Conservation (phyloP, 306 rosid species). For the Acacia confusa region DNA sequence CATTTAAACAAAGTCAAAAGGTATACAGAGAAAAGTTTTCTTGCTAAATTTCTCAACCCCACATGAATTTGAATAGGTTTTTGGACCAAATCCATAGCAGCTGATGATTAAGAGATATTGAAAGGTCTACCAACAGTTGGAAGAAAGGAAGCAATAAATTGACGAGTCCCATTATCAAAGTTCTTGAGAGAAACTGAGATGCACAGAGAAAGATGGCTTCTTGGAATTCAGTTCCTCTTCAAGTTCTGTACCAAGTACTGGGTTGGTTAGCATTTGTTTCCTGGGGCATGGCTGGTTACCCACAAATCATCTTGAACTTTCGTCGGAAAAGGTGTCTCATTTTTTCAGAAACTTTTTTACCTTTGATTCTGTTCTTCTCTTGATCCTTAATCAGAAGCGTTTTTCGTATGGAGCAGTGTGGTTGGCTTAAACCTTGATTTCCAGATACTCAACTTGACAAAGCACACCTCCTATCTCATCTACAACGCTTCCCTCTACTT, state of each 20-base stretch:
- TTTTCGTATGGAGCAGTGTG: slow-evolving; percentile 45
- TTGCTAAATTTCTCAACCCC: not conserved
- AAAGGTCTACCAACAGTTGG: not conserved
- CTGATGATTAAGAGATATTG: not conserved
- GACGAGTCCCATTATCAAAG: not conserved
- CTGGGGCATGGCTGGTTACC: slow-evolving; percentile 63
- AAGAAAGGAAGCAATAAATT: not conserved
- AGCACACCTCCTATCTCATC: slow-evolving; percentile 72
- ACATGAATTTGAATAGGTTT: too few relatives aligned
- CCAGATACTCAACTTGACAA: slow-evolving; percentile 63
- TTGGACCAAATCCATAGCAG: too few relatives aligned
- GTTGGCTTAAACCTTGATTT: slow-evolving; percentile 85
- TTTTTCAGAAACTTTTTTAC: not conserved
- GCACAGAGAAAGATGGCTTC: slow-evolving; percentile 45
- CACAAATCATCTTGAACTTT: slow-evolving; percentile 75
- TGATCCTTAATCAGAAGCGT: not conserved
- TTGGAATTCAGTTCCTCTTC: slow-evolving; percentile 71
- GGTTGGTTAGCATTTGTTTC: slow-evolving; percentile 75
- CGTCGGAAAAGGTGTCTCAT: slow-evolving; percentile 64
- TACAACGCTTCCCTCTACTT: slow-evolving; percentile 85
- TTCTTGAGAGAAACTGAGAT: not conserved
- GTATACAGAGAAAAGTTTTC: not conserved
- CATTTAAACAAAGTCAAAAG: too few relatives aligned
- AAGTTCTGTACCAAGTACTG: slow-evolving; percentile 51
- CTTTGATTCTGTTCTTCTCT: not conserved